These are phyloP conservation scores for Globisporangium splendens DNA, from an alignment of 352 stramenopile species.

Conservation along the genomic window DNA sequence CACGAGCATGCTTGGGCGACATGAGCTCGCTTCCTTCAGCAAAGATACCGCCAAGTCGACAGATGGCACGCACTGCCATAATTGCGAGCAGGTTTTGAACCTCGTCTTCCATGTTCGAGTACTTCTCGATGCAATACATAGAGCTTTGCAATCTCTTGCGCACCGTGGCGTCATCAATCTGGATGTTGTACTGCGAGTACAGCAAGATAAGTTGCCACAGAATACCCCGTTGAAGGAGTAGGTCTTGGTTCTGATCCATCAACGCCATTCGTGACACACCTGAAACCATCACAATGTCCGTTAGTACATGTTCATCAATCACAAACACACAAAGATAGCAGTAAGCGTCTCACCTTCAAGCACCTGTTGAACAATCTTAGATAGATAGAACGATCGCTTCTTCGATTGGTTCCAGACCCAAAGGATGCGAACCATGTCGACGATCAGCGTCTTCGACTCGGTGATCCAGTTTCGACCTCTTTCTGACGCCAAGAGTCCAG, in stretches of 20 bases:
- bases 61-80: conserved; percentile 63
- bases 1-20: conserved; percentile 34
- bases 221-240: conserved; percentile 44
- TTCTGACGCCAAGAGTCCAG: conserved; percentile 51
- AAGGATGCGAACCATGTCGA: conserved; percentile 69
- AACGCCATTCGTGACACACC: conserved; percentile 61
- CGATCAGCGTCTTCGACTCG: conserved; percentile 49
- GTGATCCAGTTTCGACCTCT: conserved; percentile 60
- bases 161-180: conserved; percentile 52
- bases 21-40: conserved; percentile 40
- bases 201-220: conserved; percentile 71
- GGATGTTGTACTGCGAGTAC: conserved; percentile 63
- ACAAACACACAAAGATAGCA: not conserved
- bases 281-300: conserved; percentile 6
- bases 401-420: conserved; percentile 70
- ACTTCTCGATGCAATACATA: conserved; percentile 34
- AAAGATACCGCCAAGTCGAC: conserved; percentile 66
- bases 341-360: conserved; percentile 57
- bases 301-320: not conserved
- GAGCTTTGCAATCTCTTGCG: conserved; percentile 35
- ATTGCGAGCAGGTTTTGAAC: conserved; percentile 72
- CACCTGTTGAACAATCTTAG: conserved; percentile 66
- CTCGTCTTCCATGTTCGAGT: conserved; percentile 39
- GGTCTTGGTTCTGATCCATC: conserved; percentile 53
- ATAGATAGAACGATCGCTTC: conserved; percentile 42